Base-by-base conservation (phyloP, 768 basidiomycete genomes). In the Kwoniella bestiolae region DNA sequence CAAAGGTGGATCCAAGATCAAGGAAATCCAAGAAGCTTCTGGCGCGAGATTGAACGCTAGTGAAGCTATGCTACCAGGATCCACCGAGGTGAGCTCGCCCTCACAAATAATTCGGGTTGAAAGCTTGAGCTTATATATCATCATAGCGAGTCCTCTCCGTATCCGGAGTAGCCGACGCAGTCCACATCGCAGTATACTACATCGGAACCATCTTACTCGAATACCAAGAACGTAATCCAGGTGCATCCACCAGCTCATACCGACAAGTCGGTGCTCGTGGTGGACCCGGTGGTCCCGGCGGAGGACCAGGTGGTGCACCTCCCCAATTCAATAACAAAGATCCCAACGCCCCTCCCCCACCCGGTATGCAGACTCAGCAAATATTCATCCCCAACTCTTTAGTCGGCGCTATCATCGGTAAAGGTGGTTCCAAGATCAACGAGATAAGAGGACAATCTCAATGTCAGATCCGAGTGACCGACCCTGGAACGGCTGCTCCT, bases 171-270 rank as follows among this genome's bases (percentile, higher is more conserved):
- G 96, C 96, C 23, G 96, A 99, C 80, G 96, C 96, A 31, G 94
- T 99, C 63, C 96, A 99, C 81, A 99, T 99, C 68, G 96, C 96
- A 44, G 97, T 95, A 3, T 99, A 98, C 83, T 98, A 99, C 81
- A 94, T 99, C 67, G 96, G 96, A 60, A 97, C 94, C 70, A 96
- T 98, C 75, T 88, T 99, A 60, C 79, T 82, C 61, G 83, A 84
- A 72, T 81, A 80, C 70, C 90, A 95, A 71, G 93, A 96, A 80
- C 90, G 92, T 84, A 90, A 56, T 83, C 88, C 63, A 21, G 76
- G 71, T 5, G 56, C 69, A 11, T 61, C 60, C 6, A 64, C 65
- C 32, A 74, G 75, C 89, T 79, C 89, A 88, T 49, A 92, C 90
- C 58, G 50, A 84, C 89, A 68, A 86, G 82, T 73, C 82, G 85